phyloP scores from a whole-genome alignment of 2,329 filamentous ascomycete species.

The Neofusicoccum parvum region DNA sequence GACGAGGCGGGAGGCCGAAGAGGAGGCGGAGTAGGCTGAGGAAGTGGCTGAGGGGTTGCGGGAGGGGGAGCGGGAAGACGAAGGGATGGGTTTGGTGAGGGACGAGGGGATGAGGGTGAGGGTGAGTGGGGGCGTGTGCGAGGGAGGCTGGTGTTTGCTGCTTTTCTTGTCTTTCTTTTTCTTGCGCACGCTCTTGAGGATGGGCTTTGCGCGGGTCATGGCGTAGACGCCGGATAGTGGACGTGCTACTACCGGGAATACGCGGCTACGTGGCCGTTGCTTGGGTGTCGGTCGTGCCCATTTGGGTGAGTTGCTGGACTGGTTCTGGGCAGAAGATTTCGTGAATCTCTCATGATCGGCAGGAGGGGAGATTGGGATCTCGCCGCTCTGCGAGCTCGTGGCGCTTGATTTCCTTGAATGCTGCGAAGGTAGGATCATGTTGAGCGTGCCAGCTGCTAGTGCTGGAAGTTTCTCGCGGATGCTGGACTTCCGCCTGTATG shows the following conservation, averaged over 20 bases:
- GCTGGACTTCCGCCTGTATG: not conserved
- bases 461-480: slow-evolving; percentile 16
- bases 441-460: slow-evolving; percentile 12
- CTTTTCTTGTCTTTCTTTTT: not conserved
- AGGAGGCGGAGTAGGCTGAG: not conserved
- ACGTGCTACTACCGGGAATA: not conserved
- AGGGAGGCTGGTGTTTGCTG: not conserved
- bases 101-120: slow-evolving; percentile 5
- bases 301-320: not conserved
- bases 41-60: not conserved
- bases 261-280: not conserved
- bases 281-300: not conserved
- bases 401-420: slow-evolving; percentile 4
- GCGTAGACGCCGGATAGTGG: slow-evolving; percentile 9
- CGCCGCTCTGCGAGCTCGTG: slow-evolving; percentile 6
- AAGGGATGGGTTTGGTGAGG: not conserved
- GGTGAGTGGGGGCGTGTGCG: not conserved
- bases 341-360: not conserved
- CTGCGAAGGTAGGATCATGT: slow-evolving; percentile 16
- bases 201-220: not conserved
- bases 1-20: not conserved
- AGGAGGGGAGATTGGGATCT: slow-evolving; percentile 15
- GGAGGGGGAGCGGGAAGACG: not conserved
- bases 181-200: not conserved
- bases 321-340: too few species aligned